These are phyloP conservation scores for Neofusicoccum umdonicola DNA, from an alignment of 2,329 filamentous ascomycete genomes.

Conservation along the genomic window DNA sequence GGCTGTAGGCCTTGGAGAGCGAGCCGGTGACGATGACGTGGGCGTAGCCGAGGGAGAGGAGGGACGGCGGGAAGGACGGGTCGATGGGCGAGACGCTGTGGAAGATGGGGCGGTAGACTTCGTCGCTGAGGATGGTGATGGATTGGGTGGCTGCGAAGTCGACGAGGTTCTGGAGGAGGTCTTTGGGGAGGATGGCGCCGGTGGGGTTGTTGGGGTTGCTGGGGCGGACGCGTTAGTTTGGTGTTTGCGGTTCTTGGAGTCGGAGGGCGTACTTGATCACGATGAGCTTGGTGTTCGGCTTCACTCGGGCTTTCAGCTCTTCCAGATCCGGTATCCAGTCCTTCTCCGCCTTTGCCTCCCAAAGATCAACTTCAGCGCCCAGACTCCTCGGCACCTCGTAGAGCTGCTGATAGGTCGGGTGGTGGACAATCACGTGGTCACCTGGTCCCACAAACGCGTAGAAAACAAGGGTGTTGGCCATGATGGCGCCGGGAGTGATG, in stretches of 20 bases:
- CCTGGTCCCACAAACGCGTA: conserved; percentile 69
- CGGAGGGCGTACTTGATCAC: conserved; percentile 52
- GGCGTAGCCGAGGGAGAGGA: conserved; percentile 68
- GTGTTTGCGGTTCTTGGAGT: background rate
- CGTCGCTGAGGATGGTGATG: conserved; percentile 65
- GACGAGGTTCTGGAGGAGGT: conserved; percentile 60
- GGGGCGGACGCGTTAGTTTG: conserved; percentile 31
- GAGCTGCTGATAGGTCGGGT: conserved; percentile 83
- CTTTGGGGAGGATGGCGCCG: conserved; percentile 63
- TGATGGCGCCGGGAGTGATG: conserved; percentile 76
- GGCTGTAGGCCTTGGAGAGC: conserved; percentile 79
- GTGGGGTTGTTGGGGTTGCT: conserved; percentile 81
- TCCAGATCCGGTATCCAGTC: conserved; percentile 66
- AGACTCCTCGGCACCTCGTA: conserved; percentile 72
- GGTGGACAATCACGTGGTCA: conserved; percentile 83
- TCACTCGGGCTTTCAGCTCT: conserved; percentile 64
- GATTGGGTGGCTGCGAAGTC: conserved; percentile 60
- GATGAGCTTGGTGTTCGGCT: conserved; percentile 68
- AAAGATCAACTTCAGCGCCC: conserved; percentile 74
- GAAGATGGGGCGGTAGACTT: conserved; percentile 83
- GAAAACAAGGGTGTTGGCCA: conserved; percentile 78
- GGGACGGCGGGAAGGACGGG: conserved; percentile 61
- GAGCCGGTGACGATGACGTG: conserved; percentile 73
- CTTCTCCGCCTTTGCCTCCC: conserved; percentile 65
- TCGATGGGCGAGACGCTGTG: conserved; percentile 61